A percentile compares a stretch with the other conserved stretches of the same genome.
phyloP scores from a whole-genome alignment of 805 yeast genomes.

The Candida bentonensis region DNA sequence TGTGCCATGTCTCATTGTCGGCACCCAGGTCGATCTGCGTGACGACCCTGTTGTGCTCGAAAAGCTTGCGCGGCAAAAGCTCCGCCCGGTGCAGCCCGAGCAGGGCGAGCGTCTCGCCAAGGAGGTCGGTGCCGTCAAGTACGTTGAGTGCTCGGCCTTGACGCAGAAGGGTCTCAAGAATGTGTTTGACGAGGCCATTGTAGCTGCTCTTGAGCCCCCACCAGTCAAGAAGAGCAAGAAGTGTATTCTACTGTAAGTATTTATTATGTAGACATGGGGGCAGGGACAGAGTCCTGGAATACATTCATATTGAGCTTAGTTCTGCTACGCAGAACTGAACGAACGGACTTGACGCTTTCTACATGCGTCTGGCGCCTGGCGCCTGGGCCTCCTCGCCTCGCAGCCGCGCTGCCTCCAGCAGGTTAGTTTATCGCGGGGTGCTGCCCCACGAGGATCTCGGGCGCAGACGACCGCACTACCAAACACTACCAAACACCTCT shows the following conservation, averaged over 20 bases:
- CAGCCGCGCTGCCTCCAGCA: too few relatives aligned
- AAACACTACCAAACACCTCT: too few relatives aligned
- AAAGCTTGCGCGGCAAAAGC: conserved; percentile 79
- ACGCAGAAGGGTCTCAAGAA: conserved; percentile 95
- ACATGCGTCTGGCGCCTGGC: too few relatives aligned
- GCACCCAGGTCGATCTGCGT: conserved; percentile 91
- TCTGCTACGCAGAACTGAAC: too few relatives aligned
- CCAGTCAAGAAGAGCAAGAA: conserved; percentile 63
- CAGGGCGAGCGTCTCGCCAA: conserved; percentile 88
- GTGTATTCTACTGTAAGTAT: conserved; percentile 60
- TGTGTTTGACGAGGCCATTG: conserved; percentile 97
- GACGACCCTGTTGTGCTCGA: conserved; percentile 85
- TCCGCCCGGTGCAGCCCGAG: conserved; percentile 71
- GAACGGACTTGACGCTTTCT: too few relatives aligned
- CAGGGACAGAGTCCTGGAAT: too few relatives aligned
- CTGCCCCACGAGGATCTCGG: too few relatives aligned
- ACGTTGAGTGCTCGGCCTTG: conserved; percentile 94
- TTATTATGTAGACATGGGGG: background rate
- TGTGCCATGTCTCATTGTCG: conserved; percentile 92
- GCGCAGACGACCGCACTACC: too few relatives aligned
- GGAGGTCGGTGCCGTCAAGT: conserved; percentile 89
- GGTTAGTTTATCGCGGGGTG: too few relatives aligned
- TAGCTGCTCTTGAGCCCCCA: conserved; percentile 96
- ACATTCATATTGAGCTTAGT: too few relatives aligned
- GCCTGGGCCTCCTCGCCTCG: too few relatives aligned